Evolutionary conservation across 140 eudicot genomes (phyloP), one percentile per base, ranked within the genome.

Genomic region (Anethum foeniculum): DNA sequence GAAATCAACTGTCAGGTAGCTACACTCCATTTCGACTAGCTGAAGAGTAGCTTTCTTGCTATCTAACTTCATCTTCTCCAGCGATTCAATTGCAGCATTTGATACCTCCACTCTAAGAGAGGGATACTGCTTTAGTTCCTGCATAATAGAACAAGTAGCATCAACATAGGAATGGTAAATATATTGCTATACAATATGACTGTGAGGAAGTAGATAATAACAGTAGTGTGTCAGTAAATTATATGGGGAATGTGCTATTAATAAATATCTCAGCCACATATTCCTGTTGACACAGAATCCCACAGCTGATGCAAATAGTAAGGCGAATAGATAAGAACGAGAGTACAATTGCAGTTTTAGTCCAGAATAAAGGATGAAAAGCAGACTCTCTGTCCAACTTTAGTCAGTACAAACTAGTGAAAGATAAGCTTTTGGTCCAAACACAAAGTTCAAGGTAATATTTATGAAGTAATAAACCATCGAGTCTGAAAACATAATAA

Each of bases 91-190:
- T 36, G 97, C 97, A 44, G 98, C 97, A 83, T 79, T 88, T 13
- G 85, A 76, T 27, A 93, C 96, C 84, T 91, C 98, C 41, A 88
- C 96, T 80, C 93, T 86, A 1, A 93, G 87, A 36, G 98, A 88
- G 60, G 98, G 98, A 83, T 93, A 94, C 83, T 94, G 98, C 87
- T 89, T 91, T 82, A 94, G 88, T 84, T 91, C 98, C 98, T 94
- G 88, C 84, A 90, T 27, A 38, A 81, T 30, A 74, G 6, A 36
- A 80, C 71, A 76, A 41, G 47, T 44, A 82, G 65, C 43, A 51
- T 23, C 46, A 44, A 5, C 13, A 11, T 74, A 11, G 77, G 13
- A 7, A 21, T 21, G 7, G 32, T 6, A 34, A 2, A 71, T 2
- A 1, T 39, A 18, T 14, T 69, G 46, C 23, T 19, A 32, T 69